Conservation (phyloP, 2,329 filamentous ascomycete species). For the Colletotrichum falcatum region DNA sequence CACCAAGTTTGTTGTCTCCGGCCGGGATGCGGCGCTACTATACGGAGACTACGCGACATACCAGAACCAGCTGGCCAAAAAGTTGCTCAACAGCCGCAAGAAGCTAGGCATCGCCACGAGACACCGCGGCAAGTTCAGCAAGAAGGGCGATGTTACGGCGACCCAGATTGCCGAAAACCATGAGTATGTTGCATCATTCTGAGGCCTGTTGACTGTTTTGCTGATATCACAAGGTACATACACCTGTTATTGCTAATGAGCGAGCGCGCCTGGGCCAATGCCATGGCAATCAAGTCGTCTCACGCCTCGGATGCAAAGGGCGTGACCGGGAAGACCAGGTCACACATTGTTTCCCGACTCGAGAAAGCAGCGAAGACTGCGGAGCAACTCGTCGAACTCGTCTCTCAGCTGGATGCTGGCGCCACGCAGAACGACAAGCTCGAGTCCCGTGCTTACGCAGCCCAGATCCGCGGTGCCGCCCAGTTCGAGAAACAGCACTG, state of each 20-base stretch:
- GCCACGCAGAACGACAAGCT: constrained; percentile 79
- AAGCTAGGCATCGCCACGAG: constrained; percentile 86
- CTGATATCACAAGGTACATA: constrained; percentile 68
- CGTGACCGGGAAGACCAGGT: constrained; percentile 82
- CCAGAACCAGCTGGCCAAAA: constrained; percentile 81
- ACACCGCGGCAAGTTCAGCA: constrained; percentile 86
- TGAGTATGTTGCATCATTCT: constrained; percentile 66
- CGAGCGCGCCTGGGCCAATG: constrained; percentile 94
- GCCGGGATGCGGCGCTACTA: constrained; percentile 85
- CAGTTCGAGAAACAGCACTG: constrained; percentile 91
- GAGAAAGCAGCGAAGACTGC: constrained; percentile 82
- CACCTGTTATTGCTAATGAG: constrained; percentile 85
- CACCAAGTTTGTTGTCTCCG: constrained; percentile 83
- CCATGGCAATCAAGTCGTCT: constrained; percentile 91
- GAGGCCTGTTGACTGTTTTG: constrained; percentile 10
- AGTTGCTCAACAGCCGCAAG: constrained; percentile 85
- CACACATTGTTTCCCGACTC: constrained; percentile 89
- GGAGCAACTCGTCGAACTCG: constrained; percentile 72
- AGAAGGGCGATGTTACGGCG: constrained; percentile 77
- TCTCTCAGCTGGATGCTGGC: constrained; percentile 72
- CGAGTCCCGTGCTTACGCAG: constrained; percentile 87
- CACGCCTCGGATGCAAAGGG: constrained; percentile 84
- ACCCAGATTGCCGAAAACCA: constrained; percentile 80
- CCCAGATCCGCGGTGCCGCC: constrained; percentile 79
- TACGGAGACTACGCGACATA: constrained; percentile 92